Percentiles rank a stretch among this genome's conserved stretches.
These are phyloP conservation scores for Diophrys sp. DNA, from an alignment of 73 alveolate genomes.

Conservation along the genomic window DNA sequence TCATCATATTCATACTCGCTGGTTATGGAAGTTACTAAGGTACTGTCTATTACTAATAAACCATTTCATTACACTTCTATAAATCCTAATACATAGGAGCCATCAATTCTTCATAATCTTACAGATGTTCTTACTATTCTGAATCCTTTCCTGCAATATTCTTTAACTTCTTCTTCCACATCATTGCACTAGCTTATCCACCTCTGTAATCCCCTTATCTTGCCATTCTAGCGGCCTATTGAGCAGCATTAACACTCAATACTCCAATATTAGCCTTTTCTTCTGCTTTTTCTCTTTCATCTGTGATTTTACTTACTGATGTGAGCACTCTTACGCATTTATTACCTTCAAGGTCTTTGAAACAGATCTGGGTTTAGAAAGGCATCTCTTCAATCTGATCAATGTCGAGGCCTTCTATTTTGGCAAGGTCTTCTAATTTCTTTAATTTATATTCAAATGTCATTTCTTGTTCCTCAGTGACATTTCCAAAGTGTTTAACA, in stretches of 20 bases:
- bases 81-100: no score
- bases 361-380: slow-evolving; percentile 75
- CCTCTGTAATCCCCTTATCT: slow-evolving; percentile 62
- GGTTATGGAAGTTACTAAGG: no score
- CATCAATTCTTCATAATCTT: no score
- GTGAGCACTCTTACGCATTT: slow-evolving; percentile 84
- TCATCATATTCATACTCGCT: no score
- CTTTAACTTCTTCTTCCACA: no score
- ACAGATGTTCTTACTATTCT: no score
- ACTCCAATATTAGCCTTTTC: slow-evolving; percentile 66
- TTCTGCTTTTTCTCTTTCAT: slow-evolving; percentile 72
- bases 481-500: slow-evolving; percentile 79
- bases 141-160: no score
- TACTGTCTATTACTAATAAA: no score
- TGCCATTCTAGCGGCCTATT: slow-evolving; percentile 83
- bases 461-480: slow-evolving; percentile 69
- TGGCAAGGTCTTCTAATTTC: slow-evolving; percentile 52
- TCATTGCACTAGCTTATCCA: slow-evolving; percentile 58
- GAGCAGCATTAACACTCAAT: slow-evolving; percentile 74
- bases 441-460: slow-evolving; percentile 86
- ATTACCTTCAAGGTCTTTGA: slow-evolving; percentile 57
- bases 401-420: slow-evolving; percentile 50
- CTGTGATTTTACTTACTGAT: slow-evolving; percentile 46
- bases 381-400: slow-evolving; percentile 60
- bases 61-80: no score